A percentile compares a stretch with the other conserved stretches of the same genome.
Conservation (phyloP, 2,329 filamentous ascomycete species). For the Nemania serpens region DNA sequence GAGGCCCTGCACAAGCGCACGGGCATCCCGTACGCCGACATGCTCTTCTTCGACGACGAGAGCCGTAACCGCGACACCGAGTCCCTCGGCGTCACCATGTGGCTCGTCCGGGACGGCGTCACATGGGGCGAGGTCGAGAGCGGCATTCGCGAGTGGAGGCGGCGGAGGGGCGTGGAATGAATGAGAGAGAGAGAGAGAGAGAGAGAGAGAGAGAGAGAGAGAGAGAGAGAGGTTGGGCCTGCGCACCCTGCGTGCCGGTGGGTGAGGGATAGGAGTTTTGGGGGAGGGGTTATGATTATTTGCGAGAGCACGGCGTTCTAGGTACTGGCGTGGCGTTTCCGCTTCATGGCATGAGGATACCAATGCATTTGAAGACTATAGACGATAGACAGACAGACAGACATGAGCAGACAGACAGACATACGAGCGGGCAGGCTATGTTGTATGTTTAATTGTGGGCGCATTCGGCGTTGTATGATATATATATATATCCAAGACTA, state of each 20-base stretch:
- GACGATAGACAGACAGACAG: neutral
- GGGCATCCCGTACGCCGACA: constrained; percentile 75
- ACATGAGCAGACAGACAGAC: neutral
- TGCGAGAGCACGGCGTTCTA: constrained; percentile 17
- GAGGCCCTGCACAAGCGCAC: constrained; percentile 72
- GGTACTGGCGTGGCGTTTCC: neutral
- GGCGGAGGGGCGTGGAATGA: constrained; percentile 55
- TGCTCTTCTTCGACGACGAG: constrained; percentile 97
- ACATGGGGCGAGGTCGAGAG: constrained; percentile 76
- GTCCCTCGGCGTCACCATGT: constrained; percentile 80
- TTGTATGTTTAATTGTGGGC: constrained; percentile 15
- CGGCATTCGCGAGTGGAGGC: constrained; percentile 82
- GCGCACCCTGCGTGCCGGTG: too few species aligned
- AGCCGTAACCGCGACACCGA: constrained; percentile 81
- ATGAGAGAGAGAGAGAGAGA: too few species aligned
- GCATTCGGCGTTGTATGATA: constrained; percentile 2
- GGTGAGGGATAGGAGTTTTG: too few species aligned
- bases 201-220: too few species aligned
- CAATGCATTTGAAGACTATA: neutral
- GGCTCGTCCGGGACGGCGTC: constrained; percentile 79
- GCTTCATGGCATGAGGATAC: neutral
- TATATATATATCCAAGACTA: neutral
- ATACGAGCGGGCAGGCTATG: constrained; percentile 6
- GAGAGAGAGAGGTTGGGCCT: too few species aligned
- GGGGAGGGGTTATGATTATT: neutral